Evolutionary conservation across 768 basidiomycete species (phyloP), one percentile per base, ranked within the genome.

Genomic region (Boletus subcaerulescens): DNA sequence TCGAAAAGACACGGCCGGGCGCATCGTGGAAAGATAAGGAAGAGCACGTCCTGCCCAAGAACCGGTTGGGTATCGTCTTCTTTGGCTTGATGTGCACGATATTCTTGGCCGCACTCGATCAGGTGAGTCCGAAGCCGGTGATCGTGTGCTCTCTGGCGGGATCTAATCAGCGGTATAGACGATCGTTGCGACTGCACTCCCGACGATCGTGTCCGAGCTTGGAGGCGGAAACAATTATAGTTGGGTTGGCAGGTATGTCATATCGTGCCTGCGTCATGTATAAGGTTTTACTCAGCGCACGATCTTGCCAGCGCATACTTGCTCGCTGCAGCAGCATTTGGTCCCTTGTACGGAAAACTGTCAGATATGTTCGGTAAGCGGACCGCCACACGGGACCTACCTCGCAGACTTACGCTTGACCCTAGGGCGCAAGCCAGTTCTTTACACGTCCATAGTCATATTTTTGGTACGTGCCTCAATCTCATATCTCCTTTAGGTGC

Each of bases 321-420:
- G 22, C 80, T 93, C 20, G 78, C 85, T 0, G 82, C 85, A 5
- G 83, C 83, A 7, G 75, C 86, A 4, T 73, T 89, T 12, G 77
- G 84, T 0, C 90, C 91, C 0, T 60, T 90, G 2, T 92, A 91
- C 56, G 91, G 91, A 6, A 92, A 92, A 62, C 66, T 91, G 0
- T 89, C 87, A 1, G 85, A 89, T 67, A 73, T 78, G 47, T 56
- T 76, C n/a, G 77, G 77, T 68, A 54, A 53, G 59, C 13, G 2
- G 11, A 1, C 5, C 36, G 10, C 31, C 14, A 22, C 17, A 13
- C 40, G 6, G 4, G 17, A 39, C 6, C 36, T 12, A 4, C 29
- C 14, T 4, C 55, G 6, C 26, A 20, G 0, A 42, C 31, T 14
- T n/a, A 68, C 73, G 69, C 71, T 45, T 54, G 43, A 55, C 11